phyloP scores from a whole-genome alignment of 305 asterid genomes.

The Fraxinus platypoda region DNA sequence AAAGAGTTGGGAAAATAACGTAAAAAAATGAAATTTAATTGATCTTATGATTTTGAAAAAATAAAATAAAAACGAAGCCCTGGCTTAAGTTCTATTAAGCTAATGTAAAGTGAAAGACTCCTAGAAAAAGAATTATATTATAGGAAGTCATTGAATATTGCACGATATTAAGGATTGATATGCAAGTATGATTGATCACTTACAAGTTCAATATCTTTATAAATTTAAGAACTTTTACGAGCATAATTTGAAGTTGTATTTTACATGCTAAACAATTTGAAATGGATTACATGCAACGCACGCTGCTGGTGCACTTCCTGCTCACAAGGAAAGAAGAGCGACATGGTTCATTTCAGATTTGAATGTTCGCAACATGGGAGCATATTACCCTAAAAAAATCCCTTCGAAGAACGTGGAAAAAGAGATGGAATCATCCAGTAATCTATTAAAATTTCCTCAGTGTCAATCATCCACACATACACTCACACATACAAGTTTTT shows the following conservation, averaged over 20 bases:
- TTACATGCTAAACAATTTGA: no score
- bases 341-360: no score
- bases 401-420: not conserved
- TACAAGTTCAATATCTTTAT: not conserved
- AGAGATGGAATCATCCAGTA: no score
- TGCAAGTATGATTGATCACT: not conserved
- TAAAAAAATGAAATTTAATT: no score
- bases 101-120: not conserved
- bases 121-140: no score
- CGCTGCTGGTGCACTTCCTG: no score
- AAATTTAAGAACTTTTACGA: not conserved
- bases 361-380: no score
- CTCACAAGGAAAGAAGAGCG: no score
- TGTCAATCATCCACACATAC: not conserved
- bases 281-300: no score
- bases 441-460: not conserved
- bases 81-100: not conserved
- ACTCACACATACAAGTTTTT: not conserved
- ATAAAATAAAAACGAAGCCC: not conserved
- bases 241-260: not conserved
- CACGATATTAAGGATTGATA: not conserved
- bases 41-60: not conserved
- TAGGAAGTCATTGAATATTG: not conserved
- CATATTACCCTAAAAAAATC: not conserved
- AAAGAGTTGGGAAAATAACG: not conserved